Evolutionary conservation across 1,284 basidiomycete species (phyloP).

Genomic region (Sporisorium exsertum): DNA sequence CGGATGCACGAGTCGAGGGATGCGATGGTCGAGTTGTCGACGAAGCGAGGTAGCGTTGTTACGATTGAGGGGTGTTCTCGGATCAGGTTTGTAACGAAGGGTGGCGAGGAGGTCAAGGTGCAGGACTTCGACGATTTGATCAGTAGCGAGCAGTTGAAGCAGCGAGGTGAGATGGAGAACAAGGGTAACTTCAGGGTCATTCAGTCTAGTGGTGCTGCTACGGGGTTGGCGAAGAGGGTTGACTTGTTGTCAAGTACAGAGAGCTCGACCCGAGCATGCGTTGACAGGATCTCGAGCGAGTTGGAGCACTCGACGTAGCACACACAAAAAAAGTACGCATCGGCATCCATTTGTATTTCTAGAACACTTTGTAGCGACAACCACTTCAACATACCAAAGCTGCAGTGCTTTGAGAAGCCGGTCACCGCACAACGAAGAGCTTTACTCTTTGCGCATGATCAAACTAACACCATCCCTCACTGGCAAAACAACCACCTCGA

Average conservation of each 20-base stretch:
- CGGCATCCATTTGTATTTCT: constrained; percentile 2
- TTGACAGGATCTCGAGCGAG: background rate
- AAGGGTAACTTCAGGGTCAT: constrained; percentile 10
- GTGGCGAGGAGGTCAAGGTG: constrained; percentile 15
- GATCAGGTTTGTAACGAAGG: constrained; percentile 13
- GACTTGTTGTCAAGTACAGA: background rate
- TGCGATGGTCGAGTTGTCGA: constrained; percentile 19
- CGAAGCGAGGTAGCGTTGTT: constrained; percentile 27
- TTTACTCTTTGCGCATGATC: constrained; percentile 54
- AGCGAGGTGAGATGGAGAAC: background rate
- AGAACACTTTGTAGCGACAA: background rate
- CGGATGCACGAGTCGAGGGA: constrained; percentile 38
- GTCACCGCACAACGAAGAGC: background rate
- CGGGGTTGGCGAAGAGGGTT: background rate
- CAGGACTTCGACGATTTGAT: constrained; percentile 50
- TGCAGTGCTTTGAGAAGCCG: background rate
- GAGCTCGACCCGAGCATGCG: background rate
- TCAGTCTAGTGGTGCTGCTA: background rate
- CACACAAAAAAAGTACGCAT: background rate
- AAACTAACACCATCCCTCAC: constrained; percentile 67
- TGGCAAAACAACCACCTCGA: constrained; percentile 61
- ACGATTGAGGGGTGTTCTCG: constrained; percentile 28
- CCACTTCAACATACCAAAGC: background rate
- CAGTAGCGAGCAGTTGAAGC: constrained; percentile 29
- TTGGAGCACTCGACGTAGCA: background rate